Percentiles rank a stretch among this genome's conserved stretches.
phyloP scores from a whole-genome alignment of 805 yeast genomes.

The Kodamaea leandrae region DNA sequence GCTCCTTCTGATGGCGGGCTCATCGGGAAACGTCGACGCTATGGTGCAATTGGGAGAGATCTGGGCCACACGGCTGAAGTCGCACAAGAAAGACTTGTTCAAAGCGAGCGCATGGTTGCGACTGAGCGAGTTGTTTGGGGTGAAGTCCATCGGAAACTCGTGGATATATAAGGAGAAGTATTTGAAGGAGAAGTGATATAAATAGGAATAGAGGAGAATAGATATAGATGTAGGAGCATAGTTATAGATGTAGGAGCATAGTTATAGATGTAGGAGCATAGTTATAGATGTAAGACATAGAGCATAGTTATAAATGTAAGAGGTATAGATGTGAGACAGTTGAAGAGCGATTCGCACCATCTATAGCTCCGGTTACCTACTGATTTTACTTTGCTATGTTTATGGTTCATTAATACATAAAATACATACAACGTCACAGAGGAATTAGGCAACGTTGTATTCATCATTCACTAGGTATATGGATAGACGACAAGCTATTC shows the following conservation, averaged over 20 bases:
- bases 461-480: neutral
- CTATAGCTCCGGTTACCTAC: no score
- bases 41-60: slow-evolving; percentile 67
- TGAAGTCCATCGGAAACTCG: slow-evolving; percentile 60
- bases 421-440: neutral
- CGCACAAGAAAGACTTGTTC: slow-evolving; percentile 53
- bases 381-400: no score
- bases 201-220: neutral
- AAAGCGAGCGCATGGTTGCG: slow-evolving; percentile 72
- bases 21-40: slow-evolving; percentile 65
- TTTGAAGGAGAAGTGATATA: slow-evolving; percentile 17
- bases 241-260: no score
- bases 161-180: slow-evolving; percentile 78
- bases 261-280: no score
- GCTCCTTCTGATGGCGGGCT: slow-evolving; percentile 61
- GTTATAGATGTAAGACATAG: no score
- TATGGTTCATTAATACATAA: no score
- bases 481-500: neutral
- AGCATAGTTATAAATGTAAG: no score
- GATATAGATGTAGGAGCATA: no score
- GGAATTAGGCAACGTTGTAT: neutral
- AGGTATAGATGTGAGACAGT: no score
- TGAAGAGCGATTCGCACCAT: no score
- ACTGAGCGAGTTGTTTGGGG: slow-evolving; percentile 60
- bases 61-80: slow-evolving; percentile 58